Conservation (phyloP, 495 filamentous ascomycete species). For the Lasiosphaeria hispida region DNA sequence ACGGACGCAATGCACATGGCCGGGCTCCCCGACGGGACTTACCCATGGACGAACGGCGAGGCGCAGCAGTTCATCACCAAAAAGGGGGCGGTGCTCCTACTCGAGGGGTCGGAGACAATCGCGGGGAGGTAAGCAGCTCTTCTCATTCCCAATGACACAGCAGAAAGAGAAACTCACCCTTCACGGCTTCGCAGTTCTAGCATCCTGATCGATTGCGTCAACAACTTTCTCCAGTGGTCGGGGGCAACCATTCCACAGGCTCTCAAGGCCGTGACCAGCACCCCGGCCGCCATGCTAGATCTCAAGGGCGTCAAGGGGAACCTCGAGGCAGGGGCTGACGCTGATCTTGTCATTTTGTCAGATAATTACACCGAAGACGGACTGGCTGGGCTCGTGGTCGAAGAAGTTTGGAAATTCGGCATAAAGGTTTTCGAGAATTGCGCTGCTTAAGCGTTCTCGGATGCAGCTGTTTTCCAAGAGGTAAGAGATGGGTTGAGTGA, state of each 20-base stretch:
- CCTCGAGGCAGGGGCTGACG: slow-evolving; percentile 68
- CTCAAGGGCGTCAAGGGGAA: slow-evolving; percentile 64
- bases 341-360: slow-evolving; percentile 71
- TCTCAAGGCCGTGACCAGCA: slow-evolving; percentile 66
- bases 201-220: slow-evolving; percentile 74
- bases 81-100: slow-evolving; percentile 60
- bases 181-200: slow-evolving; percentile 48
- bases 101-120: slow-evolving; percentile 70
- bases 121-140: slow-evolving; percentile 56
- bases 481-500: neutral
- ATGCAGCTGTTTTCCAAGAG: neutral
- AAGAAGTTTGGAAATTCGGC: slow-evolving; percentile 33
- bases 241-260: slow-evolving; percentile 61
- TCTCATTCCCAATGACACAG: neutral
- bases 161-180: too few species aligned
- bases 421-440: slow-evolving; percentile 14
- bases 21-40: slow-evolving; percentile 72
- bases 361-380: slow-evolving; percentile 14
- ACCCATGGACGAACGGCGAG: slow-evolving; percentile 77
- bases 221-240: slow-evolving; percentile 74
- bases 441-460: neutral
- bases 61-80: slow-evolving; percentile 58
- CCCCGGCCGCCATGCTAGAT: slow-evolving; percentile 71
- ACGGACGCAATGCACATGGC: slow-evolving; percentile 66
- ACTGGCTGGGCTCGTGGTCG: slow-evolving; percentile 15